These are phyloP conservation scores for Ustilago loliicola DNA, from an alignment of 1,284 basidiomycete genomes.

Conservation along the genomic window DNA sequence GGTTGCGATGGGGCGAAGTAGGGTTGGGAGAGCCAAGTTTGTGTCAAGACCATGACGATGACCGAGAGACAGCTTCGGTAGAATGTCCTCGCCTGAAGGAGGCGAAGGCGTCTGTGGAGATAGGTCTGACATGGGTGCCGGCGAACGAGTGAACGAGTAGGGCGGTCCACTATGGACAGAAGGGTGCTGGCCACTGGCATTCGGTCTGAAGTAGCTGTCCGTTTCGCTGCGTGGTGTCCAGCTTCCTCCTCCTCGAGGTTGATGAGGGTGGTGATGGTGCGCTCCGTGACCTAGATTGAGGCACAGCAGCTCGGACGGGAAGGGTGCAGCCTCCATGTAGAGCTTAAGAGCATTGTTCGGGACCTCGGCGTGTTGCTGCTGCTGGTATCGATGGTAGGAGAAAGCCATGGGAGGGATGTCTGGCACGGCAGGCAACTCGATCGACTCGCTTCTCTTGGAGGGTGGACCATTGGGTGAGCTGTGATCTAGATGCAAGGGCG, in stretches of 20 bases:
- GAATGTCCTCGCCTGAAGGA: slow-evolving; percentile 17
- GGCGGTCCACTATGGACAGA: not conserved
- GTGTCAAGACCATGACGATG: slow-evolving; percentile 22
- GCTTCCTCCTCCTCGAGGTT: not conserved
- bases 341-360: slow-evolving; percentile 33
- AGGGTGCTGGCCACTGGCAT: not conserved
- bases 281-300: slow-evolving; percentile 5
- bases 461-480: slow-evolving; percentile 5
- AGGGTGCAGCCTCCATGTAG: slow-evolving; percentile 24
- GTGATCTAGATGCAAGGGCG: not conserved
- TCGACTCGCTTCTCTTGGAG: not conserved
- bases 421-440: not conserved
- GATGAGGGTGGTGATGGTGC: not conserved
- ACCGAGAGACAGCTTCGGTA: slow-evolving; percentile 20
- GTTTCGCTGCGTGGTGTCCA: slow-evolving; percentile 22
- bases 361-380: not conserved
- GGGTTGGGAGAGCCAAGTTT: slow-evolving; percentile 14
- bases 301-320: slow-evolving; percentile 17
- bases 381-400: not conserved
- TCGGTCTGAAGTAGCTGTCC: slow-evolving; percentile 12
- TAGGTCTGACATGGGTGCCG: slow-evolving; percentile 6
- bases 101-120: slow-evolving; percentile 23
- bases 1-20: not conserved
- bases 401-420: not conserved
- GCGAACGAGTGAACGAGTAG: slow-evolving; percentile 20